Base-by-base conservation (phyloP, 2,329 filamentous ascomycete species). In the Ceratocystiopsis brevicomis region DNA sequence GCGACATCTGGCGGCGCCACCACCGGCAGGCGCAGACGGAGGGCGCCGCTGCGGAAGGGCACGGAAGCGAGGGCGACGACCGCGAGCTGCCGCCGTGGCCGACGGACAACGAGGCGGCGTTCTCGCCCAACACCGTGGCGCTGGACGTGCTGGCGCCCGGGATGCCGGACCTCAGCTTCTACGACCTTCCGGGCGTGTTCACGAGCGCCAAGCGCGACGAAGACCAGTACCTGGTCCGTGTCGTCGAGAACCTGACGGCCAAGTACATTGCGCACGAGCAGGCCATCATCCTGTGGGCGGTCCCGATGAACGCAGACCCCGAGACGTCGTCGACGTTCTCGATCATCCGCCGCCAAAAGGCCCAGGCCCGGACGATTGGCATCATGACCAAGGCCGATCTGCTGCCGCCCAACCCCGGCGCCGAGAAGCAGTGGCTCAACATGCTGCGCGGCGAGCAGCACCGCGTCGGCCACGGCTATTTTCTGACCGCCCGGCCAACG, bases 301-400 rank as follows among this genome's bases (percentile, higher is more conserved):
- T 84, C 17, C 73, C 81, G 0, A 84, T 93, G 73, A 83, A 82
- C 2, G 73, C 71, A 1, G 85, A 94, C 45, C 71, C 82, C 0
- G 77, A 82, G 2, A 87, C 78, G 14, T 88, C 81, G 0, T 78
- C 69, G 1, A 81, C 82, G 0, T 74, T 81, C 12, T 67, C 69
- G 0, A 65, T 84, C 3, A 73, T 87, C 50, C 59, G 72, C 30
- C 57, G 67, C 37, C 60, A 72, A 1, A 63, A 63, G 1, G 79
- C 78, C 0, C 64, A 69, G 2, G 48, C 64, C 4, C 66, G 78
- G 1, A 81, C 77, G 1, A 66, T 82, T 43, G 83, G 83, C 0
- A 81, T 93, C 0, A 66, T 94, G 15, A 94, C 86, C 0, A 94
- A 93, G 53, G 85, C 86, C 0, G 87, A 94, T 48, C 68, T 81